Conservation (phyloP, 441 rosid species). For the Adansonia grandidieri region DNA sequence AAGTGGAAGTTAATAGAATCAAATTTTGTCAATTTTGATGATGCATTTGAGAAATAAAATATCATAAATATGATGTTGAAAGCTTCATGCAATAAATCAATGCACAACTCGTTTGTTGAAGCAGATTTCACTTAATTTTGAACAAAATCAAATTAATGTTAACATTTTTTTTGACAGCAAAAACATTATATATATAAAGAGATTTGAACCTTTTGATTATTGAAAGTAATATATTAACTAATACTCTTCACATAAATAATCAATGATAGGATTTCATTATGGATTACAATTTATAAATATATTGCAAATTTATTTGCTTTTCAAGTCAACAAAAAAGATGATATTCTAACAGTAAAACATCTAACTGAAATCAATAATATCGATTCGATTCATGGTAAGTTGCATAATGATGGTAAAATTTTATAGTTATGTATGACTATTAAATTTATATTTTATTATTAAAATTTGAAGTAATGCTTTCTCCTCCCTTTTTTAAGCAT, state of each 20-base stretch:
- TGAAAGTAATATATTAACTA: neutral
- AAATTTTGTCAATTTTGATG: neutral
- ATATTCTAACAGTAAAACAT: neutral
- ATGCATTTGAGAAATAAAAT: conserved; percentile 5
- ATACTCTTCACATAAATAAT: neutral
- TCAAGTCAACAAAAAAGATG: neutral
- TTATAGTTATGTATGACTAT: neutral
- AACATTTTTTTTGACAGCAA: neutral
- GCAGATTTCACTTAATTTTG: neutral
- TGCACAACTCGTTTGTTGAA: neutral
- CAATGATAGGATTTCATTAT: conserved; percentile 8
- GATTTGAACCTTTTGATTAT: neutral
- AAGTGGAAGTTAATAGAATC: neutral
- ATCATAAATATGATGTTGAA: neutral
- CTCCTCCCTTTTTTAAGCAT: neutral
- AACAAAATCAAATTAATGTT: neutral
- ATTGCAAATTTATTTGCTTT: neutral
- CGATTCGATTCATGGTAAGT: neutral
- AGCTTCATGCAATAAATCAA: neutral
- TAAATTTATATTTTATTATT: neutral
- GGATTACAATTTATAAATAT: neutral
- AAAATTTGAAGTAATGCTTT: neutral
- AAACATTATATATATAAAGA: too few relatives aligned
- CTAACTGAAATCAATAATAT: neutral
- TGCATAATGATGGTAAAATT: conserved; percentile 4